phyloP scores from a whole-genome alignment of 306 rosid species.

The Acacia crassicarpa region DNA sequence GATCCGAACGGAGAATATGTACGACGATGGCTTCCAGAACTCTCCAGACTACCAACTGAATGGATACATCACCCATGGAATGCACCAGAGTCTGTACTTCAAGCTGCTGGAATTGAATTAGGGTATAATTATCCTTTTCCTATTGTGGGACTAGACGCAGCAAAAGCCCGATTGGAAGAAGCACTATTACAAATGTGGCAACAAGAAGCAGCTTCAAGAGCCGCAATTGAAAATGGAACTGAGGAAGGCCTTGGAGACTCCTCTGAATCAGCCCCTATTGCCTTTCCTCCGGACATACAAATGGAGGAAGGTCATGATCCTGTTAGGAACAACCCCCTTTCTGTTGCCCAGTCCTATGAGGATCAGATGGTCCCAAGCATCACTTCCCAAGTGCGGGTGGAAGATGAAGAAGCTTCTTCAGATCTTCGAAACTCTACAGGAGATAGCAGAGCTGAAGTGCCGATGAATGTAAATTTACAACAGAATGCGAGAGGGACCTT shows the following conservation, averaged over 20 bases:
- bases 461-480: constrained; percentile 50
- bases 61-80: constrained; percentile 98
- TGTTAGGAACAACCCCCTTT: constrained; percentile 44
- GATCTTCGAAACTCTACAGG: constrained; percentile 47
- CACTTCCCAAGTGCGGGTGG: constrained; percentile 63
- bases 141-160: constrained; percentile 69
- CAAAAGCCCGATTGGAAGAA: constrained; percentile 68
- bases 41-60: constrained; percentile 82
- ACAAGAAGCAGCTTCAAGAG: constrained; percentile 83
- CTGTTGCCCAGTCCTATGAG: constrained; percentile 52
- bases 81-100: constrained; percentile 81
- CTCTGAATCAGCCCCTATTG: constrained; percentile 56
- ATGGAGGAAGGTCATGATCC: constrained; percentile 75
- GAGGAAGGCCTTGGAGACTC: constrained; percentile 96
- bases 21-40: constrained; percentile 93
- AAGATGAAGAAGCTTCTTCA: constrained; percentile 55
- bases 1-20: constrained; percentile 91
- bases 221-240: constrained; percentile 76
- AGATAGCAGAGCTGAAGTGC: constrained; percentile 74
- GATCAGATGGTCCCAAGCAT: constrained; percentile 96
- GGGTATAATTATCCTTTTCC: constrained; percentile 92
- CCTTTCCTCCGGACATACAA: constrained; percentile 71
- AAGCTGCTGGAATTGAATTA: constrained; percentile 87
- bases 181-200: constrained; percentile 75
- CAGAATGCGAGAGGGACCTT: constrained; percentile 46